A percentile compares a stretch with the other conserved stretches of the same genome.
These are phyloP conservation scores for Candida sanyiensis DNA, from an alignment of 805 yeast species.

Conservation along the genomic window DNA sequence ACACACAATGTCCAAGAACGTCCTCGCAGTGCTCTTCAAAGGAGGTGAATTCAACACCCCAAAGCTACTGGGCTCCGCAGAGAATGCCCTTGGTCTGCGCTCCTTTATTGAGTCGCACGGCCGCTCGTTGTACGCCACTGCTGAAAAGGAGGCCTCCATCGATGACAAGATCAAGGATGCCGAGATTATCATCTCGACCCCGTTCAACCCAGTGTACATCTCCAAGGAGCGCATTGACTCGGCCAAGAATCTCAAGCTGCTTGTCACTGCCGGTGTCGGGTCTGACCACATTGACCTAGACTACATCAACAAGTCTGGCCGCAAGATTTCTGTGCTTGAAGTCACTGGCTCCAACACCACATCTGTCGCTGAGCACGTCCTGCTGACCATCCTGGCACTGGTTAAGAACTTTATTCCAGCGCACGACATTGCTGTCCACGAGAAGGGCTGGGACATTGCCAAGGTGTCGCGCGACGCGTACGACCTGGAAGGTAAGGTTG, in stretches of 20 bases:
- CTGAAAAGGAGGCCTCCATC: slow-evolving; percentile 61
- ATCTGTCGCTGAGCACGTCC: slow-evolving; percentile 77
- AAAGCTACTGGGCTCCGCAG: slow-evolving; percentile 61
- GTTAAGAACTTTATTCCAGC: slow-evolving; percentile 78
- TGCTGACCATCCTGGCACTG: slow-evolving; percentile 65
- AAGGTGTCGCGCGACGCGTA: slow-evolving; percentile 66
- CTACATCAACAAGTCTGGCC: slow-evolving; percentile 53
- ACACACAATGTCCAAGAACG: slow-evolving; percentile 12
- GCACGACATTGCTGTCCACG: slow-evolving; percentile 56
- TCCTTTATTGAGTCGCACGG: slow-evolving; percentile 60
- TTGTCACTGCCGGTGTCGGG: slow-evolving; percentile 81
- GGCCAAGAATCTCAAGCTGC: slow-evolving; percentile 65
- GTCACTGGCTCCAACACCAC: slow-evolving; percentile 80
- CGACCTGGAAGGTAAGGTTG: slow-evolving; percentile 69
- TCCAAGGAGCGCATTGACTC: slow-evolving; percentile 58
- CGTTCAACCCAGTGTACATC: slow-evolving; percentile 78
- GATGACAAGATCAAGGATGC: slow-evolving; percentile 67
- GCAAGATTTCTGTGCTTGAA: slow-evolving; percentile 63
- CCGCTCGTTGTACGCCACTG: slow-evolving; percentile 59
- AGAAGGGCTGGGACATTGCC: slow-evolving; percentile 69
- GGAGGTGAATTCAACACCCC: slow-evolving; percentile 31
- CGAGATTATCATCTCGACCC: slow-evolving; percentile 74
- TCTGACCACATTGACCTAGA: slow-evolving; percentile 74
- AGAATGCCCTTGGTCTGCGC: slow-evolving; percentile 70
- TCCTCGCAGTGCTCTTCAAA: slow-evolving; percentile 27